Conservation (phyloP, 805 yeast species). For the Candida sonorensis region DNA sequence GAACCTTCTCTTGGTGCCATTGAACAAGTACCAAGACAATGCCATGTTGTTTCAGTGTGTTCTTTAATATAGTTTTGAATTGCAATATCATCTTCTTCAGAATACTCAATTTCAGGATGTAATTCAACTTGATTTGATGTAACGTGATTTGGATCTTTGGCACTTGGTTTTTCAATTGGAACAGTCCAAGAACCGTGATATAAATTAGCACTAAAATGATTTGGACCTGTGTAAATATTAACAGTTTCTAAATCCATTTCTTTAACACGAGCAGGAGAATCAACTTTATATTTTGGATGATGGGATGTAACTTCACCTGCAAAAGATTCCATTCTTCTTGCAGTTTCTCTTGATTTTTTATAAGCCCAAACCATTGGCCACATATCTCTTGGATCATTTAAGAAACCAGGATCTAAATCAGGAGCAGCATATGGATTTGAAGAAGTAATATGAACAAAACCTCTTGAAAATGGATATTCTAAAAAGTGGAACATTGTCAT, state of each 20-base stretch:
- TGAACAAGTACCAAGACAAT: constrained; percentile 24
- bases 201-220: constrained; percentile 20
- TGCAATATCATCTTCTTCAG: constrained; percentile 21
- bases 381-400: constrained; percentile 24
- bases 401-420: constrained; percentile 25
- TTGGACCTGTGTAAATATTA: constrained; percentile 21
- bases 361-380: constrained; percentile 27
- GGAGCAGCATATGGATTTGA: constrained; percentile 22
- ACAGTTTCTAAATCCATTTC: constrained; percentile 22
- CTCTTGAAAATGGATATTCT: constrained; percentile 27
- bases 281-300: constrained; percentile 20
- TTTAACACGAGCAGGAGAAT: constrained; percentile 23
- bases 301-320: constrained; percentile 25
- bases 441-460: constrained; percentile 17
- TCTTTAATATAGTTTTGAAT: constrained; percentile 23
- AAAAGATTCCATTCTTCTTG: constrained; percentile 23
- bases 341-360: constrained; percentile 25
- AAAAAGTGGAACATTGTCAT: constrained; percentile 26
- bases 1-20: constrained; percentile 25
- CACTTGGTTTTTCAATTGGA: constrained; percentile 18
- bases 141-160: constrained; percentile 15
- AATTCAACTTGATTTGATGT: constrained; percentile 20
- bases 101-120: constrained; percentile 18
- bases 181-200: constrained; percentile 26
- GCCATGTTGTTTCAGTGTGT: constrained; percentile 27